These are phyloP conservation scores for Didymella keratinophila DNA, from an alignment of 2,329 filamentous ascomycete species.

Conservation along the genomic window DNA sequence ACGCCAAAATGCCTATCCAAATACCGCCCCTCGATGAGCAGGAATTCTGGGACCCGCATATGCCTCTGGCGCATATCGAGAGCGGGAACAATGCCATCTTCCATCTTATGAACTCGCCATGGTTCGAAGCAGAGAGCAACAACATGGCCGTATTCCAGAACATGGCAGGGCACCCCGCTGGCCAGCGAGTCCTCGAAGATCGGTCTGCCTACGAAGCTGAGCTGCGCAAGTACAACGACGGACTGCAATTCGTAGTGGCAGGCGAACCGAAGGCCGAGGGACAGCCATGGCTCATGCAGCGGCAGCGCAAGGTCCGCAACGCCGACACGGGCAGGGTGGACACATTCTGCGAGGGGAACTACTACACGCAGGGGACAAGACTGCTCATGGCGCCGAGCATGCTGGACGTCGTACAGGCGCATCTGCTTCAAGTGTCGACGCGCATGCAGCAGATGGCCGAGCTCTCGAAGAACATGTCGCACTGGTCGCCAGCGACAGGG, in stretches of 20 bases:
- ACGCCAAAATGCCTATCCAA: conserved; percentile 37
- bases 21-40: conserved; percentile 45
- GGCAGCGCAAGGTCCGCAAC: conserved; percentile 58
- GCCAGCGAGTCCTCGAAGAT: conserved; percentile 61
- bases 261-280: conserved; percentile 63
- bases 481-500: conserved; percentile 66
- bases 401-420: conserved; percentile 63
- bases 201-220: conserved; percentile 64
- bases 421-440: conserved; percentile 64
- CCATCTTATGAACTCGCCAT: conserved; percentile 70
- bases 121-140: conserved; percentile 68
- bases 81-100: conserved; percentile 58
- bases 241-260: conserved; percentile 67
- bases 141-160: conserved; percentile 64
- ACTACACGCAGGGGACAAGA: conserved; percentile 67
- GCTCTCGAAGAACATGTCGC: conserved; percentile 61
- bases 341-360: conserved; percentile 63
- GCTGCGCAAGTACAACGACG: conserved; percentile 60
- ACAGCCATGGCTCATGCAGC: conserved; percentile 68
- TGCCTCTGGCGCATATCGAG: conserved; percentile 37
- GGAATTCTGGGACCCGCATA: conserved; percentile 37
- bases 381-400: conserved; percentile 70
- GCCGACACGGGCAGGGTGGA: conserved; percentile 52
- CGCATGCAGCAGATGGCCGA: conserved; percentile 64
- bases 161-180: conserved; percentile 57